phyloP scores from a whole-genome alignment of 352 stramenopile genomes.

The Aphanomyces cochlioides region DNA sequence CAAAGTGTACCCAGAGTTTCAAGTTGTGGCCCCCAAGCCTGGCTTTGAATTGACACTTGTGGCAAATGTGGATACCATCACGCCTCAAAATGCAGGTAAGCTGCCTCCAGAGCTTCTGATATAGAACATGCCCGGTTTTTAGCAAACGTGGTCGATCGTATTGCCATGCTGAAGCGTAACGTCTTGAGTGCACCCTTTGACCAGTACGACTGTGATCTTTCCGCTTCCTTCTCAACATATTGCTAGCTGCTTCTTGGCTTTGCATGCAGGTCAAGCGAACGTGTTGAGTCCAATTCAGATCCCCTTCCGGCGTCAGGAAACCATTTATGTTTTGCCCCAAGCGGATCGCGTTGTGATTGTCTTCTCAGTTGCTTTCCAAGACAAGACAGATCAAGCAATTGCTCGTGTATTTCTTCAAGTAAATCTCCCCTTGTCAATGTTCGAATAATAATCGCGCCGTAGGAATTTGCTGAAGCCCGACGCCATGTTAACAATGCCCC shows the following conservation, averaged over 20 bases:
- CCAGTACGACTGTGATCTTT: constrained; percentile 38
- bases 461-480: constrained; percentile 91
- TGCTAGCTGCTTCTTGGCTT: constrained; percentile 64
- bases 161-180: constrained; percentile 80
- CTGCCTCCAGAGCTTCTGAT: not conserved
- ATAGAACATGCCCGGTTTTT: not conserved
- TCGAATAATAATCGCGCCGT: not conserved
- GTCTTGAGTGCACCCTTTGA: constrained; percentile 74
- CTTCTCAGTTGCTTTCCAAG: constrained; percentile 91
- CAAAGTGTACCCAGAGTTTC: constrained; percentile 68
- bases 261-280: constrained; percentile 55
- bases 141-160: constrained; percentile 70
- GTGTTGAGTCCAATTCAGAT: constrained; percentile 68
- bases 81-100: constrained; percentile 57
- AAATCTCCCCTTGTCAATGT: constrained; percentile 14
- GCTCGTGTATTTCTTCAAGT: constrained; percentile 88
- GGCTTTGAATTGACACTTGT: constrained; percentile 79
- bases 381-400: constrained; percentile 90
- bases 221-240: not conserved
- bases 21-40: constrained; percentile 55
- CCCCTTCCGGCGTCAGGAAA: constrained; percentile 82
- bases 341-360: constrained; percentile 88
- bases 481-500: constrained; percentile 92
- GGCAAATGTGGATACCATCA: constrained; percentile 74
- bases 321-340: constrained; percentile 81